These are phyloP conservation scores for Mycena pura DNA, from an alignment of 768 basidiomycete species.

Conservation along the genomic window DNA sequence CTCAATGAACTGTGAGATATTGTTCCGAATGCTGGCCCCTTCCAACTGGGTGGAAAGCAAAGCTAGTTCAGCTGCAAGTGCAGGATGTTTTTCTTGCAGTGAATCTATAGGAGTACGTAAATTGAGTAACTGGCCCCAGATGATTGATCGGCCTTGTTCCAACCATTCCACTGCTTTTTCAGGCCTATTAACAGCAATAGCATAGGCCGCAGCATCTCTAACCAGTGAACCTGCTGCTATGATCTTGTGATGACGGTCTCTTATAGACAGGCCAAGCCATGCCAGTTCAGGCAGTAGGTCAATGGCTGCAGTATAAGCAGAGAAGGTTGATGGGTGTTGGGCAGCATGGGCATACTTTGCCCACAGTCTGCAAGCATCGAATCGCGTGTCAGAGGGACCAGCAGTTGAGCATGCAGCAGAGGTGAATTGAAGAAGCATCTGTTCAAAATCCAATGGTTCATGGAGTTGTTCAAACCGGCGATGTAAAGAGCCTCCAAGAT, in stretches of 20 bases:
- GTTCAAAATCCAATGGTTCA: not conserved
- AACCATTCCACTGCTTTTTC: conserved; percentile 32
- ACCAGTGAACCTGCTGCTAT: not conserved
- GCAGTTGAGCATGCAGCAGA: not conserved
- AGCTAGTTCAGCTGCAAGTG: not conserved
- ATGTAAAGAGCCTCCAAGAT: conserved; percentile 9
- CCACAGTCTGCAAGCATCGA: not conserved
- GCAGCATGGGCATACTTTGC: not conserved
- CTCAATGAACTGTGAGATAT: no score
- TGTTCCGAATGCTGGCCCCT: not conserved
- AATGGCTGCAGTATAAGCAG: conserved; percentile 8
- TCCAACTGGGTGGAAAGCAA: not conserved
- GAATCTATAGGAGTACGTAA: conserved; percentile 29
- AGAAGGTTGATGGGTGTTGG: not conserved
- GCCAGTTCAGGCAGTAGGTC: not conserved
- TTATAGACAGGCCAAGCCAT: conserved; percentile 11
- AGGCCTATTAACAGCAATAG: not conserved
- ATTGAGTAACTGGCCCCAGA: no score
- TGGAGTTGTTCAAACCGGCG: conserved; percentile 9
- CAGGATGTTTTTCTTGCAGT: conserved; percentile 3
- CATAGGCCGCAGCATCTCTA: conserved; percentile 3
- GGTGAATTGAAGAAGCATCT: not conserved
- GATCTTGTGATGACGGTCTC: conserved; percentile 14
- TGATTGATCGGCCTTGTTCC: conserved; percentile 32
- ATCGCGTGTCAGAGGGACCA: not conserved